Evolutionary conservation across 257 asterid genomes (phyloP), one percentile per base, ranked within the genome.

Genomic region (Forsythia suspensa): DNA sequence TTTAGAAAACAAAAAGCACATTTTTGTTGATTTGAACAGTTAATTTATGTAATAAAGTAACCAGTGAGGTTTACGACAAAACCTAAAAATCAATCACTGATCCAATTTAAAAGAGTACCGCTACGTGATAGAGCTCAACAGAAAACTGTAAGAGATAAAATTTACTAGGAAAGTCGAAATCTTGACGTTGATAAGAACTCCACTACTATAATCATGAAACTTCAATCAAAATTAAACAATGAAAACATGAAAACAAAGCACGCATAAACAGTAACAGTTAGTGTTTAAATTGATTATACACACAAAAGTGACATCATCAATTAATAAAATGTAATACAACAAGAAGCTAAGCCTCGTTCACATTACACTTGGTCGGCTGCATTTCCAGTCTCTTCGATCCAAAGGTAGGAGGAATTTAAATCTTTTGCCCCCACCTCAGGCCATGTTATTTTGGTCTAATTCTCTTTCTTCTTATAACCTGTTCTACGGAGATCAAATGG

Each of bases 1-100:
- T 66, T 82, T 36, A n/a, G 48, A 79, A n/a, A 18, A 39, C 80
- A 40, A 75, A 36, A 78, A 76, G 34, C 6, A 57, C 51, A 39
- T 72, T 34, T 67, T 34, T 67, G 46, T 13, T 48, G n/a, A 3
- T 44, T 13, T 48, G 68, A 74, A 38, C 8, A 10, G 1, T 46
- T 24, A 37, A 65, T 8, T 42, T 42, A n/a, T 12, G 6, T 6
- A 59, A 36, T 55, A 66, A 59, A 29, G 70, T 29, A 11, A 24
- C 70, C n/a, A 63, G n/a, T n/a, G 15, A 63, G 8, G n/a, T 63
- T 24, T 29, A 63, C 40, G 38, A 9, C 4, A 1, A 63, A 63
- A 63, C 16, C 38, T 29, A 21, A 21, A 29, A 21, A 63, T 21
- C 67, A 20, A 29, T 63, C 9, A 63, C 40, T 29, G 18, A 63